A percentile compares a stretch with the other conserved stretches of the same genome.
Evolutionary conservation across 306 rosid species (phyloP).

Genomic region (Neltuma alba): DNA sequence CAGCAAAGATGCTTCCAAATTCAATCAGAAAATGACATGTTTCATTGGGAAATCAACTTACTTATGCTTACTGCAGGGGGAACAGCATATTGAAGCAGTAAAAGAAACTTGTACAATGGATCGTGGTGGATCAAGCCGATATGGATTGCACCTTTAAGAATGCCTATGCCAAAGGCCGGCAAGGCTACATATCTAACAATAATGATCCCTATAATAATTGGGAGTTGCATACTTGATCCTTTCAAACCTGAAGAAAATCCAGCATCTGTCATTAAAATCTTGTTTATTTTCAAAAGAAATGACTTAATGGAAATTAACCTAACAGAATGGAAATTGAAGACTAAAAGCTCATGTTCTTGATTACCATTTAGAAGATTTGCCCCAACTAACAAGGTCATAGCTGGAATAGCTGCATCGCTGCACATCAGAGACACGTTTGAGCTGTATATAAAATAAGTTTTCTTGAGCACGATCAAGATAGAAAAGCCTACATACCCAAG

Average conservation of each 20-base stretch:
- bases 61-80: slow-evolving; percentile 44
- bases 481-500: slow-evolving; percentile 40
- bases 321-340: neutral
- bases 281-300: slow-evolving; percentile 5
- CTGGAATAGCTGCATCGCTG: slow-evolving; percentile 47
- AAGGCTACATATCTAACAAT: slow-evolving; percentile 32
- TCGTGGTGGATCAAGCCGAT: slow-evolving; percentile 38
- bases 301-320: neutral
- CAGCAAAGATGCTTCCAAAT: too few relatives aligned
- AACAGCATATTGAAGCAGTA: slow-evolving; percentile 42
- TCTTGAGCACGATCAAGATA: neutral
- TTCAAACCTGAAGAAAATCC: slow-evolving; percentile 35
- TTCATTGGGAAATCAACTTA: slow-evolving; percentile 24
- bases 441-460: neutral
- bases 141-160: slow-evolving; percentile 42
- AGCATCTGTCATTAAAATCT: neutral
- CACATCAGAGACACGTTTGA: too few relatives aligned
- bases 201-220: slow-evolving; percentile 34
- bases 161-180: slow-evolving; percentile 34
- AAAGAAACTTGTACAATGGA: slow-evolving; percentile 42
- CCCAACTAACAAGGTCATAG: slow-evolving; percentile 43
- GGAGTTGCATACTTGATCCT: slow-evolving; percentile 15
- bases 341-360: neutral
- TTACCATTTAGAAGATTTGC: slow-evolving; percentile 48
- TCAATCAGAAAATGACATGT: neutral